Percentiles rank a stretch among this genome's conserved stretches.
Conservation (phyloP, 1,139 yeast genomes). For the Hansenula sp. region DNA sequence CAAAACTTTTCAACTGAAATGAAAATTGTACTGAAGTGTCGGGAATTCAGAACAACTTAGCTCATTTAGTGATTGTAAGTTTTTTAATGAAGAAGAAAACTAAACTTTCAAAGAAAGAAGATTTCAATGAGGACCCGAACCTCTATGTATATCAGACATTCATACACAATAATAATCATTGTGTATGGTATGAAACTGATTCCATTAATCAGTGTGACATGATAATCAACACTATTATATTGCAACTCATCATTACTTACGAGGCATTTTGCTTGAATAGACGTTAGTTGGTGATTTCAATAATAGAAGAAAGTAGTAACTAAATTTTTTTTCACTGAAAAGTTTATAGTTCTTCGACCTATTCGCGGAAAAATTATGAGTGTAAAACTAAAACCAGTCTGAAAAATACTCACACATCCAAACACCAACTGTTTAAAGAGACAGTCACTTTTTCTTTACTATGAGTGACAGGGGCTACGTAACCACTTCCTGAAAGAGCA, state of each 20-base stretch:
- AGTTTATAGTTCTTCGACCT: too few relatives aligned
- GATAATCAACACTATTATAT: not conserved
- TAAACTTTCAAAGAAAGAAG: constrained; percentile 10
- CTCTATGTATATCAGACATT: constrained; percentile 40
- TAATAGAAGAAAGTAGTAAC: not conserved
- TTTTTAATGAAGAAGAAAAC: constrained; percentile 7
- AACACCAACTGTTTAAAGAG: too few relatives aligned
- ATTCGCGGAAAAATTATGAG: too few relatives aligned
- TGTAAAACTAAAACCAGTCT: too few relatives aligned
- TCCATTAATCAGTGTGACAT: too few relatives aligned
- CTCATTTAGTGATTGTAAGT: constrained; percentile 23
- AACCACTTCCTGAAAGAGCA: too few relatives aligned
- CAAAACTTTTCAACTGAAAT: constrained; percentile 10
- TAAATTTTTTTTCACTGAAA: not conserved
- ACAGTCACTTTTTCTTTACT: too few relatives aligned
- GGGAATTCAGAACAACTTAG: constrained; percentile 66
- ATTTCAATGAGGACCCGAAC: constrained; percentile 66
- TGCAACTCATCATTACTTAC: constrained; percentile 1
- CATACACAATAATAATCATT: constrained; percentile 26
- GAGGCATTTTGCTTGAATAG: constrained; percentile 6
- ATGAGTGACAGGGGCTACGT: too few relatives aligned
- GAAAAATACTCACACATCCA: too few relatives aligned
- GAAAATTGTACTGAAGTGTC: constrained; percentile 69
- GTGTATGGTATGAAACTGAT: too few relatives aligned
- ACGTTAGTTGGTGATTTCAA: not conserved